Evolutionary conservation across 1,284 basidiomycete species (phyloP), one percentile per base, ranked within the genome.

Genomic region (Puccinia coronata): DNA sequence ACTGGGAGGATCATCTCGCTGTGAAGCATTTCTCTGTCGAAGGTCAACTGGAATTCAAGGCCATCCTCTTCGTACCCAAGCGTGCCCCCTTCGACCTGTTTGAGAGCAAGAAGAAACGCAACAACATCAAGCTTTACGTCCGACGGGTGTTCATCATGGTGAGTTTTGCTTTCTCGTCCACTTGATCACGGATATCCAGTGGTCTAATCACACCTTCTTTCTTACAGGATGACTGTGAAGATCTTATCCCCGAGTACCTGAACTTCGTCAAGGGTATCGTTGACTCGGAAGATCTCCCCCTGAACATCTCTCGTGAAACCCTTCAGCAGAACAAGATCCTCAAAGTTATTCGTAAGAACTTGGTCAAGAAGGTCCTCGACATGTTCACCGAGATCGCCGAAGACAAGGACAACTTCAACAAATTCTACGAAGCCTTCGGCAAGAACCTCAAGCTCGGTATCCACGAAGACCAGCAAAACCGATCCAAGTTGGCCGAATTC

Each of bases 91-190:
- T 99, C 88, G 97, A 99, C 87, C 92, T 99, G 88, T 99, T 99
- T 88, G 97, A 99, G 90, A 94, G 93, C 84, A 99, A 99, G 93
- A 99, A 99, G 93, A 99, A 99, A 92, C 94, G 96, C 86, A 98
- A 98, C 91, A 99, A 98, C 93, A 98, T 99, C 91, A 99, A 99
- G 90, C 95, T 99, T 87, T 99, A 99, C 88, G 97, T 99, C 85
- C 95, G 97, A 89, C 95, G 97, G 82, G 96, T 99, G 85, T 99
- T 99, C 90, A 99, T 99, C 90, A 98, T 97, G 93, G 76, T 79
- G 57, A 61, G 31, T 36, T 20, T 1, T 25, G 9, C 20, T 4
- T 18, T 53, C 9, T 14, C 12, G 25, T 23, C n/a, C 2, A 36
- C n/a, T n/a, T n/a, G n/a, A n/a, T n/a, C 28, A 9, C 23, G 20